These are phyloP conservation scores for Rhodamnia rubescens DNA, from an alignment of 345 rosid species.

Conservation along the genomic window DNA sequence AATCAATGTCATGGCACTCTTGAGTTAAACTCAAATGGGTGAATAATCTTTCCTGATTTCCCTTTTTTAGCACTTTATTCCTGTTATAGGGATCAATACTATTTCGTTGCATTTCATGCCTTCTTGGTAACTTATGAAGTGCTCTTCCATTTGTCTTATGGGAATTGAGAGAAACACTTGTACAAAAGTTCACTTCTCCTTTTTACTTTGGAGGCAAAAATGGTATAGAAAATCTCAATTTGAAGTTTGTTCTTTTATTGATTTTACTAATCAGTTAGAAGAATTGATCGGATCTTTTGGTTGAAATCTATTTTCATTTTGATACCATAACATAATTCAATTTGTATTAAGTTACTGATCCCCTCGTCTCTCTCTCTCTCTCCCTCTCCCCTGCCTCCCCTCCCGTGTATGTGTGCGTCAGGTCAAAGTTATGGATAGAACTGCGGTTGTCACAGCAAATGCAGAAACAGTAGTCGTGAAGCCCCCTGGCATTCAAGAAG, in stretches of 20 bases:
- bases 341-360: neutral
- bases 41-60: neutral
- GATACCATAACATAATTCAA: neutral
- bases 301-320: neutral
- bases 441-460: slow-evolving; percentile 57
- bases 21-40: neutral
- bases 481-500: slow-evolving; percentile 86
- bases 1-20: neutral
- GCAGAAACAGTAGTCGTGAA: slow-evolving; percentile 67
- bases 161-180: neutral
- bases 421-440: slow-evolving; percentile 89
- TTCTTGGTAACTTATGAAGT: neutral
- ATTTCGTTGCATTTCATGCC: neutral
- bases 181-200: neutral
- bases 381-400: neutral
- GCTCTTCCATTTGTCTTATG: neutral
- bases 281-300: neutral
- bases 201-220: neutral
- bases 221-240: neutral
- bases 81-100: neutral
- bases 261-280: neutral
- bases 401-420: neutral
- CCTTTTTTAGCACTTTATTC: neutral
- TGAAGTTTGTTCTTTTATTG: neutral
- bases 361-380: neutral